Conservation (phyloP, 306 rosid species). For the Medicago lupulina region DNA sequence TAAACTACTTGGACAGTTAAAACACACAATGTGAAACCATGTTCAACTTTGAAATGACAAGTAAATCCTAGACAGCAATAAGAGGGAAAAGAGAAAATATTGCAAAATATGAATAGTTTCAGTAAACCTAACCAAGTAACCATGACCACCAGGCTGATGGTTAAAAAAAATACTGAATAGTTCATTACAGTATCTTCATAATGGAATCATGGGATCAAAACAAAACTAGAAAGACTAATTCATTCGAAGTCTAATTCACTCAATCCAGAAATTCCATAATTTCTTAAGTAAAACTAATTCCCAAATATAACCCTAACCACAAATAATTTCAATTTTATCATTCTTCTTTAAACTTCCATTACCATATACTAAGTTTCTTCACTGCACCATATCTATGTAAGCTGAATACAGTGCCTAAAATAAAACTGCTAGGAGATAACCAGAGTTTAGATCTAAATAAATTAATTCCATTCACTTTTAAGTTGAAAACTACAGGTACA, state of each 20-base stretch:
- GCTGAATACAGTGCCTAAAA: not conserved
- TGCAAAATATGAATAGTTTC: conserved; percentile 5
- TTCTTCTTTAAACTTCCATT: conserved; percentile 22
- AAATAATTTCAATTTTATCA: conserved; percentile 22
- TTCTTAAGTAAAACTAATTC: conserved; percentile 16
- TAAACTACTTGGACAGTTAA: conserved; percentile 32
- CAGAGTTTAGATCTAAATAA: too few relatives aligned
- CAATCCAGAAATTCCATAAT: not conserved
- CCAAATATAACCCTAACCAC: conserved; percentile 18
- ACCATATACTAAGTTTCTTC: not conserved
- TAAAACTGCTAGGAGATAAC: too few relatives aligned
- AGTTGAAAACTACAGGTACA: conserved; percentile 7
- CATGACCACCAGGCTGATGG: conserved; percentile 7
- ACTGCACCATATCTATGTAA: not conserved
- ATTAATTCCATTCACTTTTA: too few relatives aligned
- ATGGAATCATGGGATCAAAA: conserved; percentile 13
- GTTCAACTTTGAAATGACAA: conserved; percentile 2
- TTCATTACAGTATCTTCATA: conserved; percentile 3
- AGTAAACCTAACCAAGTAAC: conserved; percentile 2
- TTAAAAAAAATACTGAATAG: not conserved
- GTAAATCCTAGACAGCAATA: not conserved
- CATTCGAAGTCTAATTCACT: conserved; percentile 3
- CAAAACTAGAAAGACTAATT: not conserved
- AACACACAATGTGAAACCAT: conserved; percentile 11
- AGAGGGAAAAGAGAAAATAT: not conserved